A percentile compares a stretch with the other conserved stretches of the same genome.
phyloP scores from a whole-genome alignment of 768 basidiomycete species.

The Tricholoma terreum region DNA sequence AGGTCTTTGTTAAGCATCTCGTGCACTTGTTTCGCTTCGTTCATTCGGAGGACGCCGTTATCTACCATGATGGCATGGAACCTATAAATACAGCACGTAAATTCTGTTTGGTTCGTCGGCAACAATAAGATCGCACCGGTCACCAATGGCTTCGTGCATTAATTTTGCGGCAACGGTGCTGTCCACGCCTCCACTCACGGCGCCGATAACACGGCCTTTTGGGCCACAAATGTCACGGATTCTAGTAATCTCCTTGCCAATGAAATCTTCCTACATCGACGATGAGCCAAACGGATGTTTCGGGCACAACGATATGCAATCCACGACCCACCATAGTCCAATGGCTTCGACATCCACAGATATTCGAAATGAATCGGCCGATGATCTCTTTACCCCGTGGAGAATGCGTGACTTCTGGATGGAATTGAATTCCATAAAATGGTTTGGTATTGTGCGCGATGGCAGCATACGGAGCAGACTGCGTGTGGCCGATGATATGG shows the following conservation, averaged over 20 bases:
- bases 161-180: conserved; percentile 98
- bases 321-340: conserved; percentile 85
- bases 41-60: conserved; percentile 91
- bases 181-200: conserved; percentile 96
- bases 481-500: conserved; percentile 83
- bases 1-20: conserved; percentile 91
- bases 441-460: conserved; percentile 88
- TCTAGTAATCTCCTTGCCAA: conserved; percentile 91
- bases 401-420: conserved; percentile 97
- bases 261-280: conserved; percentile 81
- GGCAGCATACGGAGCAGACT: conserved; percentile 88
- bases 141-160: conserved; percentile 99
- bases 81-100: conserved; percentile 37
- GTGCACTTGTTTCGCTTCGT: conserved; percentile 89
- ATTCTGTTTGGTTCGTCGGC: neutral
- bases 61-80: conserved; percentile 99
- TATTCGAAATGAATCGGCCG: conserved; percentile 74
- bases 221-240: conserved; percentile 94
- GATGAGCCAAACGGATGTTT: neutral
- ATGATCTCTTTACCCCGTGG: conserved; percentile 88
- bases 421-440: conserved; percentile 97
- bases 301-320: neutral
- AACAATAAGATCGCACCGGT: conserved; percentile 55
- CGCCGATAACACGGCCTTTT: conserved; percentile 95
- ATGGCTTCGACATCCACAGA: conserved; percentile 75